Evolutionary conservation across 331 rosid genomes (phyloP).

Genomic region (Stylosanthes scabra): DNA sequence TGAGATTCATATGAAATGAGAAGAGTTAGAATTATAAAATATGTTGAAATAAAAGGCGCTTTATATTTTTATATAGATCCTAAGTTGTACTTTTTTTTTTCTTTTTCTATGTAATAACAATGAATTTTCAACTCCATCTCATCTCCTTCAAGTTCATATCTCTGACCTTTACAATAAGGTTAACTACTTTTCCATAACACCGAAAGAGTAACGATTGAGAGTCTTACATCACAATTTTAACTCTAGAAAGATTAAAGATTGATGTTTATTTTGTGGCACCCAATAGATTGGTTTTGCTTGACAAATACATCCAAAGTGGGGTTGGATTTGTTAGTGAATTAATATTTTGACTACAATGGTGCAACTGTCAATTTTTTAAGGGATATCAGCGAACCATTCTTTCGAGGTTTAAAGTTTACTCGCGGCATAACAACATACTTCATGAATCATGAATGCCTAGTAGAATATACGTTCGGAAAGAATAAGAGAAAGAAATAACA

Average conservation of each 20-base stretch:
- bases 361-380: no score
- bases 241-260: no score
- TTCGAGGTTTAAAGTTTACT: background rate
- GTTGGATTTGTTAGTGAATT: no score
- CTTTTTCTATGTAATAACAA: no score
- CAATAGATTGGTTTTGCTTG: no score
- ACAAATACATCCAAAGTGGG: no score
- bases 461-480: background rate
- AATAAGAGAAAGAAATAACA: background rate
- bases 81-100: no score
- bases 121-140: conserved; percentile 3
- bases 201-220: background rate
- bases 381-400: no score
- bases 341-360: no score
- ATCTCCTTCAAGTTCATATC: conserved; percentile 18
- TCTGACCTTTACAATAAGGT: conserved; percentile 17
- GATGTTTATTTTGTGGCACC: no score
- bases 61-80: no score
- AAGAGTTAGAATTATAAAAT: conserved; percentile 36
- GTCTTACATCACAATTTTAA: no score
- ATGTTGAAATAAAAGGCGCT: conserved; percentile 16
- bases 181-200: background rate
- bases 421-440: background rate
- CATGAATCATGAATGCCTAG: background rate
- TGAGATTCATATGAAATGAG: conserved; percentile 51